These are phyloP conservation scores for Podila epicladia DNA, from an alignment of 192 early-diverging fungal species.

Conservation along the genomic window DNA sequence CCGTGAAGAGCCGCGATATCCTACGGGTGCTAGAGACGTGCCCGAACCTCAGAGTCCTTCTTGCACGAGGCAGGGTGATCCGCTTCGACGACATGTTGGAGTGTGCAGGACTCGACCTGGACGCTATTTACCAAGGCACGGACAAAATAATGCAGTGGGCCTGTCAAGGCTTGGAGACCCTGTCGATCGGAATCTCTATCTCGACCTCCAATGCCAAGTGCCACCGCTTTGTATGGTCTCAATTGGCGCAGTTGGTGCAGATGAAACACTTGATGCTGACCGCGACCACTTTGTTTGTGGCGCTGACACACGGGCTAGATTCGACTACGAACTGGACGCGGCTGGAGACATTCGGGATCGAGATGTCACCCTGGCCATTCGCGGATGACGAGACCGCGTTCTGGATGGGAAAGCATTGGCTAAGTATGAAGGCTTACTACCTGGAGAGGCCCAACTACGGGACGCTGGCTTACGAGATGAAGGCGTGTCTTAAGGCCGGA, in stretches of 20 bases:
- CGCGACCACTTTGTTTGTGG: background rate
- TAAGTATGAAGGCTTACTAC: no score
- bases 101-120: background rate
- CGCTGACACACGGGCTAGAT: background rate
- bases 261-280: background rate
- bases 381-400: background rate
- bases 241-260: background rate
- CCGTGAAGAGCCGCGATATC: background rate
- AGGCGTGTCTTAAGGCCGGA: no score
- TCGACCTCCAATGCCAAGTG: background rate
- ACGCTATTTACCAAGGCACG: background rate
- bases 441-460: no score
- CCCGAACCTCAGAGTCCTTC: background rate
- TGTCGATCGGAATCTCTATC: background rate
- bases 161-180: background rate
- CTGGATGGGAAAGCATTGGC: background rate
- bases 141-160: background rate
- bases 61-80: background rate
- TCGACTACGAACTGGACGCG: background rate
- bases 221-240: background rate
- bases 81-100: background rate
- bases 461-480: no score
- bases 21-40: background rate
- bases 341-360: background rate
- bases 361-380: background rate